A percentile compares a stretch with the other conserved stretches of the same genome.
These are phyloP conservation scores for Skeletonema potamos DNA, from an alignment of 108 stramenopile genomes.

Conservation along the genomic window DNA sequence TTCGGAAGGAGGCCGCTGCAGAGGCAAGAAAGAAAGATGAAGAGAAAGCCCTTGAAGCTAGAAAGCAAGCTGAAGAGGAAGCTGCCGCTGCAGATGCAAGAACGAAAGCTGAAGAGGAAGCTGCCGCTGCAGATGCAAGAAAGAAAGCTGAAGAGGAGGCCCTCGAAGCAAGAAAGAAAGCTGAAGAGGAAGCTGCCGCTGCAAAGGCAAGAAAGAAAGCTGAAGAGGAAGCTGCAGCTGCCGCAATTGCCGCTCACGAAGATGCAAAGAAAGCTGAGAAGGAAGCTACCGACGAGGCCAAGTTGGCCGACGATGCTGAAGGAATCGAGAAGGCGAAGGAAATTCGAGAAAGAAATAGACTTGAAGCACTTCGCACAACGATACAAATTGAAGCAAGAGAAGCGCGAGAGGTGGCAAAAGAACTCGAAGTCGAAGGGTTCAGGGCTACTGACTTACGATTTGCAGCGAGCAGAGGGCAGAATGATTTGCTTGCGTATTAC, in stretches of 20 bases:
- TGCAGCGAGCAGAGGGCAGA: conserved; percentile 18
- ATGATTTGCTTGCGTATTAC: conserved; percentile 31
- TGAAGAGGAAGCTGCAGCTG: not conserved
- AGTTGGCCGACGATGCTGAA: not conserved
- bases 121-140: not conserved
- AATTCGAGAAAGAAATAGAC: not conserved
- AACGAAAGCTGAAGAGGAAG: conserved; percentile 18
- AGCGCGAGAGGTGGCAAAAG: conserved; percentile 11
- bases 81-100: not conserved
- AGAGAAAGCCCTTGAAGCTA: not conserved
- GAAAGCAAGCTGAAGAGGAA: not conserved
- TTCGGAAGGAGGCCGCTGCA: not conserved
- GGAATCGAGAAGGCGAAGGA: not conserved
- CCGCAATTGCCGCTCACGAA: not conserved
- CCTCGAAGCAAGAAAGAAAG: not conserved
- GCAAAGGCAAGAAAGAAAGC: not conserved
- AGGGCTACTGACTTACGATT: conserved; percentile 20
- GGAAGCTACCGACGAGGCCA: not conserved
- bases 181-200: not conserved
- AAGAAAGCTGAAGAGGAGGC: not conserved
- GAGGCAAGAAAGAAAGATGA: not conserved
- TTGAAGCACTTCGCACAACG: not conserved
- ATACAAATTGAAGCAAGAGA: not conserved
- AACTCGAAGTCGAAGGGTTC: conserved; percentile 12
- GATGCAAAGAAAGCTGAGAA: not conserved